Evolutionary conservation across 768 basidiomycete genomes (phyloP).

Genomic region (Trametes sanguinea): DNA sequence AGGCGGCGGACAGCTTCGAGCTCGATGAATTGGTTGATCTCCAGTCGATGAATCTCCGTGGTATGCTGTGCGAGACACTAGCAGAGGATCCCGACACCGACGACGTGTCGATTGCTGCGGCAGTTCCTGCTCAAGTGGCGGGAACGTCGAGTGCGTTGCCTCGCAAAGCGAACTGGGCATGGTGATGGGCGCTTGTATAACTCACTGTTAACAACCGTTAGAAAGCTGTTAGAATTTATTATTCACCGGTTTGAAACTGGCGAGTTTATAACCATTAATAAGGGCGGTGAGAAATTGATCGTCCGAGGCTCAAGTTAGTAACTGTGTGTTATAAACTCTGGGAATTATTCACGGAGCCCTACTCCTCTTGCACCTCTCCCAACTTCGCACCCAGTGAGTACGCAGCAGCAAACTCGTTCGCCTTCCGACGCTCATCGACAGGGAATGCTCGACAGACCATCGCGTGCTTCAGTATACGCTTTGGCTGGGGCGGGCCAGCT

Average conservation of each 20-base stretch:
- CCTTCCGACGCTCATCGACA: too few species aligned
- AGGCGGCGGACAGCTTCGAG: background rate
- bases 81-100: background rate
- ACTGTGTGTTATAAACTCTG: constrained; percentile 5
- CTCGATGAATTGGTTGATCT: background rate
- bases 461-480: too few species aligned
- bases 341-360: constrained; percentile 3
- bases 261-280: background rate
- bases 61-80: background rate
- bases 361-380: background rate
- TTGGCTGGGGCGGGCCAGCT: too few species aligned
- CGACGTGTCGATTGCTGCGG: background rate
- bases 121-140: background rate
- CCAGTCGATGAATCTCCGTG: background rate
- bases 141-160: background rate
- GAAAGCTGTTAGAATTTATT: background rate
- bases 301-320: background rate
- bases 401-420: too few species aligned
- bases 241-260: background rate
- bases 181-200: background rate
- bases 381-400: too few species aligned
- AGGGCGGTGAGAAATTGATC: background rate
- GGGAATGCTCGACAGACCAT: too few species aligned
- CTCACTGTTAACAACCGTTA: background rate
- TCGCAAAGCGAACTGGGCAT: background rate